Conservation (phyloP, 1,284 basidiomycete species). For the Apiotrichum laibachii region DNA sequence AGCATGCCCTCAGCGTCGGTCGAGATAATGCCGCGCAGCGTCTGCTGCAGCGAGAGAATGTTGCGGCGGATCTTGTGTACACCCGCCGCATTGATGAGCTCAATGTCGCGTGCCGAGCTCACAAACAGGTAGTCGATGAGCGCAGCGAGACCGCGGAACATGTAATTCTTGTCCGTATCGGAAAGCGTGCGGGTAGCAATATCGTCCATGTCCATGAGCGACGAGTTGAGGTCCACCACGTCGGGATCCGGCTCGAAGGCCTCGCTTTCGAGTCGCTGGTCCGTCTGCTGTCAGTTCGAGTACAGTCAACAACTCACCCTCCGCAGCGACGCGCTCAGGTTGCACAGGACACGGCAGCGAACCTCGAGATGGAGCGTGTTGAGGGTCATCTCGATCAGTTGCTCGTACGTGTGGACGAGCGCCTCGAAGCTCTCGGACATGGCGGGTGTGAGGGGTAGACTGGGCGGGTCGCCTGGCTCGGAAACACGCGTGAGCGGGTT, state of each 20-base stretch:
- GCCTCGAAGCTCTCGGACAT: conserved; percentile 88
- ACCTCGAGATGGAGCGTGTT: conserved; percentile 87
- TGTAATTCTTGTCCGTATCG: conserved; percentile 67
- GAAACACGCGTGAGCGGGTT: conserved; percentile 56
- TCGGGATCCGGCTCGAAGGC: conserved; percentile 86
- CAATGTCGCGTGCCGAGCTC: conserved; percentile 68
- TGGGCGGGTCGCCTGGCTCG: conserved; percentile 57
- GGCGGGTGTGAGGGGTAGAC: conserved; percentile 74
- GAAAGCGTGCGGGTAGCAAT: conserved; percentile 64
- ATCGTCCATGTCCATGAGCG: conserved; percentile 75
- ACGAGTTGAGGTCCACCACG: conserved; percentile 80
- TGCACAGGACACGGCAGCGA: conserved; percentile 77
- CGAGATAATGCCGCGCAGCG: conserved; percentile 71
- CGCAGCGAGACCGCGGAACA: conserved; percentile 81
- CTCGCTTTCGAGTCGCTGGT: conserved; percentile 76
- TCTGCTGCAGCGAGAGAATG: conserved; percentile 88
- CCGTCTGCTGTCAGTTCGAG: conserved; percentile 59
- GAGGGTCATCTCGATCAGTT: conserved; percentile 79
- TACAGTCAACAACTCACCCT: conserved; percentile 55
- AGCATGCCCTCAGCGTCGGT: conserved; percentile 63
- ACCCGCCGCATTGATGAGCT: conserved; percentile 70
- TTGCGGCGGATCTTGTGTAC: conserved; percentile 87
- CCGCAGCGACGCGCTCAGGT: conserved; percentile 73
- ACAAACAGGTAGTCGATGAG: conserved; percentile 84
- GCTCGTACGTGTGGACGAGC: conserved; percentile 81